Evolutionary conservation across 768 basidiomycete genomes (phyloP).

Genomic region (Hypholoma sublateritium): DNA sequence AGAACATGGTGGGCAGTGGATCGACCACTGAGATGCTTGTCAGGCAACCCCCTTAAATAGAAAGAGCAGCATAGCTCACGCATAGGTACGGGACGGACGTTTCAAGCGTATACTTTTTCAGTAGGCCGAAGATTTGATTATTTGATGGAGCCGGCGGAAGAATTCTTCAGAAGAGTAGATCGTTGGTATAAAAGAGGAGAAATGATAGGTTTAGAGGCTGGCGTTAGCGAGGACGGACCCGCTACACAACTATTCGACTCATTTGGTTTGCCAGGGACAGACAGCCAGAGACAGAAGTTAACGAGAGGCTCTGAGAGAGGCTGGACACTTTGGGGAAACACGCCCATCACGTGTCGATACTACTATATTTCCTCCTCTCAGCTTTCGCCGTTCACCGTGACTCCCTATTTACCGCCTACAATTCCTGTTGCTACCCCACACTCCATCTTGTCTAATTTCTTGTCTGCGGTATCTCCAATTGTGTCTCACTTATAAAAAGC

Average conservation of each 20-base stretch:
- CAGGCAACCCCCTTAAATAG: not conserved
- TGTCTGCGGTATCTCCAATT: not conserved
- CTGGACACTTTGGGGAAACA: not conserved
- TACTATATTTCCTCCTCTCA: constrained; percentile 4
- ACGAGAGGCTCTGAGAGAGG: not conserved
- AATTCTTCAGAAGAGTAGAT: not conserved
- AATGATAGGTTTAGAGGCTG: not conserved
- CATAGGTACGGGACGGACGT: constrained; percentile 8
- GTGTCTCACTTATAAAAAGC: not conserved
- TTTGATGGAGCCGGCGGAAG: constrained; percentile 2
- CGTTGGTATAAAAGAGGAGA: not conserved
- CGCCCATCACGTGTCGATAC: constrained; percentile 2
- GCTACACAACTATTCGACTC: not conserved
- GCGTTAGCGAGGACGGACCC: not conserved
- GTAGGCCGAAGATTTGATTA: constrained; percentile 10
- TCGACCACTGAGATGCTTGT: not conserved
- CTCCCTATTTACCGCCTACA: not conserved
- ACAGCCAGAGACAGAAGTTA: not conserved
- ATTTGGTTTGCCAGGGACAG: not conserved
- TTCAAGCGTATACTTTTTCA: constrained; percentile 12
- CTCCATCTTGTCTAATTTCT: not conserved
- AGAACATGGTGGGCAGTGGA: constrained; percentile 18
- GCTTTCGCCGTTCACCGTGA: not conserved
- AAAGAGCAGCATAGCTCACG: constrained; percentile 3
- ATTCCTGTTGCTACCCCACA: not conserved